Evolutionary conservation across 2,329 filamentous ascomycete species (phyloP).

Genomic region (Iodosphaeria phyllophila): DNA sequence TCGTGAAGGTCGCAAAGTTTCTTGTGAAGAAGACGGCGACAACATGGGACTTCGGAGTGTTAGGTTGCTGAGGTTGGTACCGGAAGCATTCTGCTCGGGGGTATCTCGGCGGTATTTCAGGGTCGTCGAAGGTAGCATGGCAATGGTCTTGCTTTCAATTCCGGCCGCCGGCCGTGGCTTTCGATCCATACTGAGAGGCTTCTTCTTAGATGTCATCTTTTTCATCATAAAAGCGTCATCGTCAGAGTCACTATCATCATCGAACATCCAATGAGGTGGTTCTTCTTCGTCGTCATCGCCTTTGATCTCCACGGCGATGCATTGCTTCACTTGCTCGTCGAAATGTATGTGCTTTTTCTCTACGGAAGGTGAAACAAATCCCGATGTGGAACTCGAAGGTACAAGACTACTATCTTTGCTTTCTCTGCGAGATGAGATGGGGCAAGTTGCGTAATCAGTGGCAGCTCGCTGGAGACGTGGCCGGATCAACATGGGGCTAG

Average conservation of each 20-base stretch:
- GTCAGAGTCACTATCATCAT: constrained; percentile 48
- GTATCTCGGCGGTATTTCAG: constrained; percentile 70
- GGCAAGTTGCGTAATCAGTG: constrained; percentile 51
- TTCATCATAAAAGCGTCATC: constrained; percentile 75
- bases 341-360: constrained; percentile 85
- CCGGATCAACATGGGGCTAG: constrained; percentile 25
- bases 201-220: constrained; percentile 35
- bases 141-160: constrained; percentile 66
- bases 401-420: constrained; percentile 45
- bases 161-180: constrained; percentile 22
- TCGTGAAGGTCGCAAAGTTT: constrained; percentile 57
- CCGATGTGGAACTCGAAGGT: constrained; percentile 52
- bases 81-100: constrained; percentile 43
- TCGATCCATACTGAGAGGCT: constrained; percentile 30
- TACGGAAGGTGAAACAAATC: constrained; percentile 39
- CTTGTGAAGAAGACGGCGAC: constrained; percentile 64
- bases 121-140: constrained; percentile 72
- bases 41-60: constrained; percentile 28
- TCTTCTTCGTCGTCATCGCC: constrained; percentile 59
- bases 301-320: constrained; percentile 81
- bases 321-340: constrained; percentile 88
- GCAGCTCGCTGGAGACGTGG: constrained; percentile 40
- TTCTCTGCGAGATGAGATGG: constrained; percentile 40
- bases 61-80: constrained; percentile 38
- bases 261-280: constrained; percentile 23